Percentiles rank a stretch among this genome's conserved stretches.
phyloP scores from a whole-genome alignment of 345 rosid species.

The Aquilaria yunnanensis region DNA sequence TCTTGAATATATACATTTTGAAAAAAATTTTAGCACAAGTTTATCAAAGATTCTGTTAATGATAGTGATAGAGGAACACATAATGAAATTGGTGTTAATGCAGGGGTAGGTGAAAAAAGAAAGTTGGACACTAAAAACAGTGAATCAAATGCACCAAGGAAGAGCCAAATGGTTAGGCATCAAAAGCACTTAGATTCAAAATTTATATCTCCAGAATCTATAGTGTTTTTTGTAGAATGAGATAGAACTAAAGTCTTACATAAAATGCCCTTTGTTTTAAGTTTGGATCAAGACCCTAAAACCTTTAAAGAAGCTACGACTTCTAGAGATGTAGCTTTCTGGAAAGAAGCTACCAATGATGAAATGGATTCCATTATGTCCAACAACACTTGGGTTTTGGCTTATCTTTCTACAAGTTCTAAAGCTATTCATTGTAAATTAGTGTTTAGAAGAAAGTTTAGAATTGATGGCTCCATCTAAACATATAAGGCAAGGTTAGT shows the following conservation, averaged over 20 bases:
- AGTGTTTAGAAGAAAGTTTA: too few species aligned
- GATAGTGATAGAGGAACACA: too few species aligned
- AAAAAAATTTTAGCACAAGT: background rate
- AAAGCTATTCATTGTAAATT: too few species aligned
- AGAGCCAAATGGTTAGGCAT: background rate
- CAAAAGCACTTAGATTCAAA: background rate
- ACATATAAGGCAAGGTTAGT: too few species aligned
- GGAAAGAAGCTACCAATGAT: background rate
- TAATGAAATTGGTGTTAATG: too few species aligned
- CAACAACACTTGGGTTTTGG: background rate
- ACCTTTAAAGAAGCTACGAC: background rate
- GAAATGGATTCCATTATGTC: conserved; percentile 7
- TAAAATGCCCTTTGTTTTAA: background rate
- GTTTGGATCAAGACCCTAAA: conserved; percentile 3
- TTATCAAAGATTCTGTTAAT: background rate
- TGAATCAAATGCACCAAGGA: background rate
- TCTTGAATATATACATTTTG: background rate
- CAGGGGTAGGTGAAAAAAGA: too few species aligned
- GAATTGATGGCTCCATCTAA: too few species aligned
- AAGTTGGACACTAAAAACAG: too few species aligned
- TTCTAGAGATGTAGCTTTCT: background rate
- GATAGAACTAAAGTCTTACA: background rate
- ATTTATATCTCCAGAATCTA: background rate
- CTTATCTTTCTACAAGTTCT: background rate
- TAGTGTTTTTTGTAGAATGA: background rate